phyloP scores from a whole-genome alignment of 139 green algal species.

The Coccomyxa sp. region DNA sequence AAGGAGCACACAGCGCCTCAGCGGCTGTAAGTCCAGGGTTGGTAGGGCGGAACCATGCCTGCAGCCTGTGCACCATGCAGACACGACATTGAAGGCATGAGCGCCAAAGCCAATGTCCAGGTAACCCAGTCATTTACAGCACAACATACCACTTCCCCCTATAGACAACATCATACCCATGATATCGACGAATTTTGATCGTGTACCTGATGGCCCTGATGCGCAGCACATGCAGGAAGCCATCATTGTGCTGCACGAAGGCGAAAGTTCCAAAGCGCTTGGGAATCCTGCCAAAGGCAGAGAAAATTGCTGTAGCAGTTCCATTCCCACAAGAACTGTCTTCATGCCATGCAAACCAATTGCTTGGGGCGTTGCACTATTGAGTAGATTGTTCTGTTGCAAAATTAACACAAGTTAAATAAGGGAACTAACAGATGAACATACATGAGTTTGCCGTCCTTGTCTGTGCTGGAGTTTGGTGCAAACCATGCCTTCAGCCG shows the following conservation, averaged over 20 bases:
- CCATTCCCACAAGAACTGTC: background rate
- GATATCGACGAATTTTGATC: background rate
- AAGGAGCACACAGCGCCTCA: conserved; percentile 40
- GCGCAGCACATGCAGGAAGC: background rate
- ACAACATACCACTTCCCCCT: background rate
- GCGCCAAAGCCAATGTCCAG: background rate
- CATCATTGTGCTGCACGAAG: background rate
- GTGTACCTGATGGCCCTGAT: conserved; percentile 2
- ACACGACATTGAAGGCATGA: background rate
- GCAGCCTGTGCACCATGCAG: conserved; percentile 4
- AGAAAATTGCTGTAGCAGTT: too few relatives aligned
- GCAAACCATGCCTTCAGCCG: conserved; percentile 22
- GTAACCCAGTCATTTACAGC: background rate
- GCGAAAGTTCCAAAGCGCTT: background rate
- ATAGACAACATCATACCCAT: background rate
- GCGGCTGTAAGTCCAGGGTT: conserved; percentile 36
- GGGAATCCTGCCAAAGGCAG: background rate
- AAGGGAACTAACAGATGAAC: background rate
- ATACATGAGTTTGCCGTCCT: conserved; percentile 4
- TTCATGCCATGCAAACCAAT: background rate
- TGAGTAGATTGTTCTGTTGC: background rate
- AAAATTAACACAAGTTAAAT: background rate
- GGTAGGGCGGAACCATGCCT: conserved; percentile 27
- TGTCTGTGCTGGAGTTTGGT: background rate
- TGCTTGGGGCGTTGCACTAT: background rate